phyloP scores from a whole-genome alignment of 1,284 basidiomycete genomes.

The Irpex lacteus region DNA sequence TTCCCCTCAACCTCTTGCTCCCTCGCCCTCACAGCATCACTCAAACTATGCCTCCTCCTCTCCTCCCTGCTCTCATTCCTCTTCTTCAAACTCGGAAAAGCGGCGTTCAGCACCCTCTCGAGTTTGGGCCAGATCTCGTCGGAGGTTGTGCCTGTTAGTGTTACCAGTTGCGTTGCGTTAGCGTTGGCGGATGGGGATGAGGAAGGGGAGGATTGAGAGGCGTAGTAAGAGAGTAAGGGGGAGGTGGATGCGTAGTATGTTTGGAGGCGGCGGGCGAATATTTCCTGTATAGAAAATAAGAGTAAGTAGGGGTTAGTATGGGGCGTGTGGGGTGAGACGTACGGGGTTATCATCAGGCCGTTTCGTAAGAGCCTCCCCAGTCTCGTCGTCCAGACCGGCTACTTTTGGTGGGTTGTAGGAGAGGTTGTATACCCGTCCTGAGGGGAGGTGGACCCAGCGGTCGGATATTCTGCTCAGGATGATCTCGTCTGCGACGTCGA shows the following conservation, averaged over 20 bases:
- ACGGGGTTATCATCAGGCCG: slow-evolving; percentile 93
- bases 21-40: slow-evolving; percentile 38
- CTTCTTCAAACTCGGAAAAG: slow-evolving; percentile 57
- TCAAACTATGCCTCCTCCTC: slow-evolving; percentile 47
- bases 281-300: slow-evolving; percentile 49
- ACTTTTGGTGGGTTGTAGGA: slow-evolving; percentile 89
- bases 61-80: slow-evolving; percentile 40
- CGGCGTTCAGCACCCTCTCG: slow-evolving; percentile 53
- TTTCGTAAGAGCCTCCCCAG: slow-evolving; percentile 87
- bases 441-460: slow-evolving; percentile 92
- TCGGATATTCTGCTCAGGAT: slow-evolving; percentile 91
- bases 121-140: slow-evolving; percentile 93
- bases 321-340: slow-evolving; percentile 28
- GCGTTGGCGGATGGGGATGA: too few relatives aligned
- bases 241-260: slow-evolving; percentile 89
- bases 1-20: background rate
- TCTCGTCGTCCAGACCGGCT: slow-evolving; percentile 86
- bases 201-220: slow-evolving; percentile 26
- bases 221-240: slow-evolving; percentile 82
- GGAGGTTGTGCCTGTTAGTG: slow-evolving; percentile 79
- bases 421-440: slow-evolving; percentile 93
- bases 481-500: slow-evolving; percentile 89
- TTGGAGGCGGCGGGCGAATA: slow-evolving; percentile 77
- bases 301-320: slow-evolving; percentile 2
- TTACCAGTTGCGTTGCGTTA: slow-evolving; percentile 50